Percentiles rank a stretch among this genome's conserved stretches.
These are phyloP conservation scores for Botrytis pseudocinerea DNA, from an alignment of 2,329 filamentous ascomycete species.

Conservation along the genomic window DNA sequence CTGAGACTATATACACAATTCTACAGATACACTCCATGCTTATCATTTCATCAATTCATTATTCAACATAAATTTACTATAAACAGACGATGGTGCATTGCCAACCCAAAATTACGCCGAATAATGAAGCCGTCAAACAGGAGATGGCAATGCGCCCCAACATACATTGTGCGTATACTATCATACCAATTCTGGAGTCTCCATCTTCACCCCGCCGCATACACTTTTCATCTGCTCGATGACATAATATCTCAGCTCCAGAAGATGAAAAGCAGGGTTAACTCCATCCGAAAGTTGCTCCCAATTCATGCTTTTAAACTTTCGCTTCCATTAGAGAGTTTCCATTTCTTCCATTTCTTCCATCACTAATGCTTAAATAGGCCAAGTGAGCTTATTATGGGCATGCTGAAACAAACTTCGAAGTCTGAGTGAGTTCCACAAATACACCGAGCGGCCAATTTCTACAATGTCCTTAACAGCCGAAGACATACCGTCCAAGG, in stretches of 20 bases:
- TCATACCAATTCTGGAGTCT: constrained; percentile 4
- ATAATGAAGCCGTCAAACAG: constrained; percentile 1
- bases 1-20: background rate
- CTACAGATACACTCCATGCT: background rate
- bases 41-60: background rate
- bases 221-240: constrained; percentile 6
- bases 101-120: background rate
- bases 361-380: background rate
- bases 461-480: background rate
- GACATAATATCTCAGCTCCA: constrained; percentile 14
- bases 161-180: background rate
- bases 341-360: background rate
- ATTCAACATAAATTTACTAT: background rate
- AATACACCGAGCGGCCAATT: constrained; percentile 9
- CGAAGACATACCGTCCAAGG: constrained; percentile 22
- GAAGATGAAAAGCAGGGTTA: constrained; percentile 5
- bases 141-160: background rate
- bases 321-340: background rate
- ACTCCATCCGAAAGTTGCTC: background rate
- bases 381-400: background rate
- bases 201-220: constrained; percentile 6
- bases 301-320: background rate
- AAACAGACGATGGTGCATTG: background rate
- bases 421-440: background rate
- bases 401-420: background rate